Conservation (phyloP, 2,329 filamentous ascomycete species). For the Coniochaeta sp. region DNA sequence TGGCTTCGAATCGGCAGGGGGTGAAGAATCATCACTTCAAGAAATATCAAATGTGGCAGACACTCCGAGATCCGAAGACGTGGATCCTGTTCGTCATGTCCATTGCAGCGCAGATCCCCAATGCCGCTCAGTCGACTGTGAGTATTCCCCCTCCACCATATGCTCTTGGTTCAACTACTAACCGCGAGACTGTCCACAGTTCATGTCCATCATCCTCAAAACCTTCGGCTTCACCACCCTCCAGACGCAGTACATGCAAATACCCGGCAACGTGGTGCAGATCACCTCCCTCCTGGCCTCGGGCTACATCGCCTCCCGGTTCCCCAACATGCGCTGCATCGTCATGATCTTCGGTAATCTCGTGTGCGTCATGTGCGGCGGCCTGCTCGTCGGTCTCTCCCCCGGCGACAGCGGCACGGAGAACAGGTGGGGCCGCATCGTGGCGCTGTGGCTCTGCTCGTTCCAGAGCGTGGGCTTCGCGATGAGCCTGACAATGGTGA, state of each 20-base stretch:
- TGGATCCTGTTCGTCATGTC: slow-evolving; percentile 47
- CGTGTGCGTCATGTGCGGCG: slow-evolving; percentile 47
- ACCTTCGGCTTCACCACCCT: slow-evolving; percentile 23
- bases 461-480: slow-evolving; percentile 31
- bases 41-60: slow-evolving; percentile 36
- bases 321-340: slow-evolving; percentile 41
- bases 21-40: slow-evolving; percentile 45
- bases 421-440: slow-evolving; percentile 48
- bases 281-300: slow-evolving; percentile 44
- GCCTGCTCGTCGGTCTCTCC: slow-evolving; percentile 43
- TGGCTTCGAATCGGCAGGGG: slow-evolving; percentile 42
- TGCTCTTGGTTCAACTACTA: too few species aligned
- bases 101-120: slow-evolving; percentile 13
- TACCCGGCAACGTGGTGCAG: slow-evolving; percentile 51
- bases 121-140: slow-evolving; percentile 29
- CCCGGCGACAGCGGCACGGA: slow-evolving; percentile 27
- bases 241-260: slow-evolving; percentile 35
- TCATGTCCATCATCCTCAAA: slow-evolving; percentile 24
- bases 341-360: slow-evolving; percentile 50
- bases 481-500: slow-evolving; percentile 45
- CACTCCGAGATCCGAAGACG: slow-evolving; percentile 45
- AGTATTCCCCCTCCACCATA: too few species aligned
- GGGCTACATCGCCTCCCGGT: slow-evolving; percentile 44
- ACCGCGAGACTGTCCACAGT: too few species aligned
- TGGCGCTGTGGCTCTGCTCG: slow-evolving; percentile 43